Conservation (phyloP, 495 filamentous ascomycete species). For the Viridothelium virens region DNA sequence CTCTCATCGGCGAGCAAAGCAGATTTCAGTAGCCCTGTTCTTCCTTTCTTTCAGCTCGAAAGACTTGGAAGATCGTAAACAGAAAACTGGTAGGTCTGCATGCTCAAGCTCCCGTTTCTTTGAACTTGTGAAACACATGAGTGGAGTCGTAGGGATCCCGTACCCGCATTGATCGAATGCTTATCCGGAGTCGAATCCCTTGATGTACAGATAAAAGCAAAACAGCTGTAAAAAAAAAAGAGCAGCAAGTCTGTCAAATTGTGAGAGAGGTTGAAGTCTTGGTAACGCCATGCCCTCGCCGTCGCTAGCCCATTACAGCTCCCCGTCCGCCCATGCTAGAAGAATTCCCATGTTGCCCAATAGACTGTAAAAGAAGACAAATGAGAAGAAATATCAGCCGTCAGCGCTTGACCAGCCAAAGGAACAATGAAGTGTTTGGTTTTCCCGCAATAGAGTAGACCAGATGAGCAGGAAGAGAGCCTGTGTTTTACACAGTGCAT, state of each 20-base stretch:
- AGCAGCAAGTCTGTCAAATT: background rate
- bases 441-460: background rate
- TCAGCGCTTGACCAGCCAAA: slow-evolving; percentile 10
- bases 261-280: background rate
- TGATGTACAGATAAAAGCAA: too few species aligned
- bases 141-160: background rate
- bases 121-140: background rate
- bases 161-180: background rate
- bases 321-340: background rate
- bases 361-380: background rate
- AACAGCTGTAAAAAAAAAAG: background rate
- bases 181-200: background rate
- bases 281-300: background rate
- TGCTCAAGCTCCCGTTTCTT: slow-evolving; percentile 1
- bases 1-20: slow-evolving; percentile 3
- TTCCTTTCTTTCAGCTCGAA: background rate
- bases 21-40: background rate
- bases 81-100: background rate
- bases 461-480: background rate
- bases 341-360: background rate
- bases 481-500: too few species aligned
- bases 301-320: background rate
- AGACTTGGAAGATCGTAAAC: too few species aligned
- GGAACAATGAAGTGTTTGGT: background rate
- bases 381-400: background rate